Evolutionary conservation across 257 asterid species (phyloP).

Genomic region (Osmanthus fragrans): DNA sequence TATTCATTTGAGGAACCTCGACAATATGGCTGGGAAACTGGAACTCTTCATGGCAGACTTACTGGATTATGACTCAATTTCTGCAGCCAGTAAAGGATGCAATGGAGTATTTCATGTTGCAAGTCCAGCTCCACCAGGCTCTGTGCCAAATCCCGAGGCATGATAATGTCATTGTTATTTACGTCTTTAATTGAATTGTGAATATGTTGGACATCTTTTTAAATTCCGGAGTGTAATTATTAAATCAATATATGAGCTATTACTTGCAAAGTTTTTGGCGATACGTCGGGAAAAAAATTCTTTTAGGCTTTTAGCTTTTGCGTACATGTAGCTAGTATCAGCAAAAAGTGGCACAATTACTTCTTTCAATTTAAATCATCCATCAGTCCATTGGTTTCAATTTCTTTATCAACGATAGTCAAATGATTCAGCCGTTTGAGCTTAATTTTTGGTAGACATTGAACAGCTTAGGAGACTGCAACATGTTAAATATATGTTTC

Average conservation of each 20-base stretch:
- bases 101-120: slow-evolving; percentile 84
- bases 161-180: not conserved
- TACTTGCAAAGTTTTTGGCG: not conserved
- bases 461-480: not conserved
- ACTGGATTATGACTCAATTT: slow-evolving; percentile 63
- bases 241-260: not conserved
- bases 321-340: not conserved
- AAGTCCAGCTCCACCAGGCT: slow-evolving; percentile 61
- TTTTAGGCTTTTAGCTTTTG: not conserved
- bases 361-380: not conserved
- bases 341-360: not conserved
- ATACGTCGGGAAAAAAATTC: too few relatives aligned
- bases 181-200: not conserved
- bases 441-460: too few relatives aligned
- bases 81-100: slow-evolving; percentile 66
- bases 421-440: not conserved
- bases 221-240: not conserved
- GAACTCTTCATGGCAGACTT: slow-evolving; percentile 67
- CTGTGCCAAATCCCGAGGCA: slow-evolving; percentile 79
- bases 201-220: not conserved
- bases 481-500: not conserved
- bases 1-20: slow-evolving; percentile 57
- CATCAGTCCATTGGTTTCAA: not conserved
- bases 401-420: not conserved
- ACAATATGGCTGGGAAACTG: slow-evolving; percentile 53